Evolutionary conservation across 2,329 filamentous ascomycete genomes (phyloP).

Genomic region (Ophiostoma pallidulum): DNA sequence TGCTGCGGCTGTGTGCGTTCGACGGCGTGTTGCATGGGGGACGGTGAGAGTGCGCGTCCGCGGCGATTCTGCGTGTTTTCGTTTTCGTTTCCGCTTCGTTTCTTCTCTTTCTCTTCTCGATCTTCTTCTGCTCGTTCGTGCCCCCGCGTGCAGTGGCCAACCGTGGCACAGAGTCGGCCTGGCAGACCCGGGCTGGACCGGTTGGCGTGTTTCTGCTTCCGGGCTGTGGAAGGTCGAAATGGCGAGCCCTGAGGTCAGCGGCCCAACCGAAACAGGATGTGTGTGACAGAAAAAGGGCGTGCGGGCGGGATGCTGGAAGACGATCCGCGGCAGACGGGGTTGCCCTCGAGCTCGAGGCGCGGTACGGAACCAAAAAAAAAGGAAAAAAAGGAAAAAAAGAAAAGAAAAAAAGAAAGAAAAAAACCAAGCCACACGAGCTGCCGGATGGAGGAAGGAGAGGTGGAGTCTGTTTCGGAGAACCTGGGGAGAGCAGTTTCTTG

Average conservation of each 20-base stretch:
- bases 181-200: conserved; percentile 7
- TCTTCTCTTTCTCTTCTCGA: background rate
- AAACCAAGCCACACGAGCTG: background rate
- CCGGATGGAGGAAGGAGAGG: background rate
- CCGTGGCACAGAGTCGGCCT: conserved; percentile 1
- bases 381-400: too few species aligned
- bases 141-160: background rate
- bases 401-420: background rate
- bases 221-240: too few species aligned
- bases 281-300: conserved; percentile 14
- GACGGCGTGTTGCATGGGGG: too few species aligned
- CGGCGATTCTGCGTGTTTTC: background rate
- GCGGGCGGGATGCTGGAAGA: conserved; percentile 7
- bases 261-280: conserved; percentile 20
- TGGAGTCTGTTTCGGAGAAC: too few species aligned
- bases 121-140: background rate
- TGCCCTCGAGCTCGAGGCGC: background rate
- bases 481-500: too few species aligned
- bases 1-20: too few species aligned
- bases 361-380: too few species aligned
- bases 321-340: conserved; percentile 11
- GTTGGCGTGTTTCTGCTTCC: conserved; percentile 3
- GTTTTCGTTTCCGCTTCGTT: too few species aligned
- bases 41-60: too few species aligned
- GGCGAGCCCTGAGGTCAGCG: conserved; percentile 14